These are phyloP conservation scores for Calonectria crousiana DNA, from an alignment of 2,329 filamentous ascomycete species.

Conservation along the genomic window DNA sequence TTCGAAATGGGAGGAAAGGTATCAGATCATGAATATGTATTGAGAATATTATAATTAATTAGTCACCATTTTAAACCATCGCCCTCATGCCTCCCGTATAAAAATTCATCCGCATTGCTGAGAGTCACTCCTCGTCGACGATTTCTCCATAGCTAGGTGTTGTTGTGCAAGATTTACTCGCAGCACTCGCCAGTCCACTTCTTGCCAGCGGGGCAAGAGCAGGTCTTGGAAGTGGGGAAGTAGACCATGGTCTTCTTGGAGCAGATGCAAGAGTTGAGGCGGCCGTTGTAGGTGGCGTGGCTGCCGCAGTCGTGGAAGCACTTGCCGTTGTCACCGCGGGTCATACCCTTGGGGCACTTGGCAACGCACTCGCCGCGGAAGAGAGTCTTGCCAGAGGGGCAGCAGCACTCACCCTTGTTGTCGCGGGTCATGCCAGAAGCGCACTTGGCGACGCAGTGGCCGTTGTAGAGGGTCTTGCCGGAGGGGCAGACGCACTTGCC, in stretches of 20 bases:
- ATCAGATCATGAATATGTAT: no score
- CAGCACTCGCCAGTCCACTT: neutral
- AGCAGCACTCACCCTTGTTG: neutral
- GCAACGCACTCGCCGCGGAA: neutral
- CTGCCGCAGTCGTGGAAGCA: neutral
- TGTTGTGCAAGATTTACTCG: neutral
- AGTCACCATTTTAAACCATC: neutral
- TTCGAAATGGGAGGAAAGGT: no score
- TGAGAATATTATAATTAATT: neutral
- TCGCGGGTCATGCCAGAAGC: neutral
- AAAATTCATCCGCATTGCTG: neutral
- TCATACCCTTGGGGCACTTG: neutral
- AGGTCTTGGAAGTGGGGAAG: neutral
- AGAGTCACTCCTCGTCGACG: neutral
- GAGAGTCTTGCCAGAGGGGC: neutral
- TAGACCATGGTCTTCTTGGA: constrained; percentile 2
- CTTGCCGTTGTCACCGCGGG: neutral
- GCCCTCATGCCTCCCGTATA: neutral
- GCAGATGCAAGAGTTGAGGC: neutral
- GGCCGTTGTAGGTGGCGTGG: neutral
- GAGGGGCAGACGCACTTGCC: neutral
- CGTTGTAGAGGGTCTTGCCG: neutral
- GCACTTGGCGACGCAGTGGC: neutral
- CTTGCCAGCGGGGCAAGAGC: neutral
- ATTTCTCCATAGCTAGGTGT: neutral